These are phyloP conservation scores for Penicillium sp. DNA, from an alignment of 2,329 filamentous ascomycete genomes.

Conservation along the genomic window DNA sequence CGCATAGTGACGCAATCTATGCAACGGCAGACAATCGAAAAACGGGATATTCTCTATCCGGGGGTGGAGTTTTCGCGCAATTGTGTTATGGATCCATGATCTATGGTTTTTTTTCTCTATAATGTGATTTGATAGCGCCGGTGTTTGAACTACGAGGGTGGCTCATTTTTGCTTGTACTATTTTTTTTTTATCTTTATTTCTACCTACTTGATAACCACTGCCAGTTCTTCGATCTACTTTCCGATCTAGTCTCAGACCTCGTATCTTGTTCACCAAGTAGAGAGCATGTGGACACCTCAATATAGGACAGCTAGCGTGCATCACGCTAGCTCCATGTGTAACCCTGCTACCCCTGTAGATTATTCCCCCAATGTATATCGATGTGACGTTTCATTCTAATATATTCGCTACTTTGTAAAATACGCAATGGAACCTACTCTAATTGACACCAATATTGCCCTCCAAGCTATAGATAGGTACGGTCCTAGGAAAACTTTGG, in stretches of 20 bases:
- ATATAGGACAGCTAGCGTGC: background rate
- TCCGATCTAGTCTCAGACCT: background rate
- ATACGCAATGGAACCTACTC: background rate
- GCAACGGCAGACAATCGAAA: background rate
- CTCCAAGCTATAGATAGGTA: background rate
- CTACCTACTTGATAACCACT: background rate
- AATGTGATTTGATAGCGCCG: constrained; percentile 6
- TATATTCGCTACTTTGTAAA: background rate
- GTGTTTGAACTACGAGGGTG: constrained; percentile 1
- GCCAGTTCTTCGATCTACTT: background rate
- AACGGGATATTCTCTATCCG: background rate
- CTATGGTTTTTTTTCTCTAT: background rate
- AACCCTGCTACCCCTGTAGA: background rate
- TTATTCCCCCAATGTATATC: background rate
- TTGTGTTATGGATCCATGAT: background rate
- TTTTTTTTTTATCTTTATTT: background rate
- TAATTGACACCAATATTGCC: background rate
- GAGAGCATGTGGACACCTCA: background rate
- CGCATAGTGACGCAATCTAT: background rate
- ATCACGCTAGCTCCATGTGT: background rate
- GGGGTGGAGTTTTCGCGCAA: background rate
- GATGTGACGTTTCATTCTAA: background rate
- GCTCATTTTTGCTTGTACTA: background rate
- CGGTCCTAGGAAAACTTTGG: background rate
- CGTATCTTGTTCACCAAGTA: background rate